A percentile compares a stretch with the other conserved stretches of the same genome.
phyloP scores from a whole-genome alignment of 148 eudicot genomes.

The Camellia granthamiana region DNA sequence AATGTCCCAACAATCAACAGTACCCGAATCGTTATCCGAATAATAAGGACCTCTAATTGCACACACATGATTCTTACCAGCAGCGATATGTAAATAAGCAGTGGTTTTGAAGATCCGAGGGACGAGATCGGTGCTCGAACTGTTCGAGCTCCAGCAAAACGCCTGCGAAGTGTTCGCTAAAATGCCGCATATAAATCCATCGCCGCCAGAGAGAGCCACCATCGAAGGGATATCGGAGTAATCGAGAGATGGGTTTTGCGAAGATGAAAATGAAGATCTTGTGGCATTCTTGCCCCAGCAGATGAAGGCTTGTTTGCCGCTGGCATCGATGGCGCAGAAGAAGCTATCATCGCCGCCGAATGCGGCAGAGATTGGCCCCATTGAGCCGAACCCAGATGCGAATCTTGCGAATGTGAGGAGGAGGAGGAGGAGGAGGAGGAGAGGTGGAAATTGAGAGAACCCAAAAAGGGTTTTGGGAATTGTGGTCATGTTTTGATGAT shows the following conservation, averaged over 20 bases:
- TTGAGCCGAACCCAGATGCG: slow-evolving; percentile 71
- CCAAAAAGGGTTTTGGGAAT: slow-evolving; percentile 23
- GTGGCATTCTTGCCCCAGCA: slow-evolving; percentile 66
- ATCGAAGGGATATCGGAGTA: slow-evolving; percentile 51
- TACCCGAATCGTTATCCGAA: slow-evolving; percentile 39
- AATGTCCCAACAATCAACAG: slow-evolving; percentile 90
- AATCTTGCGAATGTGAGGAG: slow-evolving; percentile 19
- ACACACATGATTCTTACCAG: slow-evolving; percentile 81
- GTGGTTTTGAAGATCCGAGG: slow-evolving; percentile 37
- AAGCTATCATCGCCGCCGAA: slow-evolving; percentile 47
- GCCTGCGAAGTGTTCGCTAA: slow-evolving; percentile 64
- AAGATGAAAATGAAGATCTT: slow-evolving; percentile 8
- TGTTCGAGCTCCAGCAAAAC: slow-evolving; percentile 61
- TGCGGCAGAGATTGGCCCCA: slow-evolving; percentile 82
- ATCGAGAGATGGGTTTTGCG: slow-evolving; percentile 18
- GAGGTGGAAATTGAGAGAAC: slow-evolving; percentile 9
- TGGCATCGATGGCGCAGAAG: slow-evolving; percentile 95
- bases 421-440: slow-evolving; percentile 4
- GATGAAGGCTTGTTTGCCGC: slow-evolving; percentile 71
- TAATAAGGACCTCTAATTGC: slow-evolving; percentile 72
- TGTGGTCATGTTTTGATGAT: slow-evolving; percentile 13
- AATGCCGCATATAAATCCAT: slow-evolving; percentile 76
- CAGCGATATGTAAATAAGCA: slow-evolving; percentile 61
- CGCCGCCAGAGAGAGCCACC: slow-evolving; percentile 76
- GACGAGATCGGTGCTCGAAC: slow-evolving; percentile 51